phyloP scores from a whole-genome alignment of 768 basidiomycete species.

The Lactarius quietus region DNA sequence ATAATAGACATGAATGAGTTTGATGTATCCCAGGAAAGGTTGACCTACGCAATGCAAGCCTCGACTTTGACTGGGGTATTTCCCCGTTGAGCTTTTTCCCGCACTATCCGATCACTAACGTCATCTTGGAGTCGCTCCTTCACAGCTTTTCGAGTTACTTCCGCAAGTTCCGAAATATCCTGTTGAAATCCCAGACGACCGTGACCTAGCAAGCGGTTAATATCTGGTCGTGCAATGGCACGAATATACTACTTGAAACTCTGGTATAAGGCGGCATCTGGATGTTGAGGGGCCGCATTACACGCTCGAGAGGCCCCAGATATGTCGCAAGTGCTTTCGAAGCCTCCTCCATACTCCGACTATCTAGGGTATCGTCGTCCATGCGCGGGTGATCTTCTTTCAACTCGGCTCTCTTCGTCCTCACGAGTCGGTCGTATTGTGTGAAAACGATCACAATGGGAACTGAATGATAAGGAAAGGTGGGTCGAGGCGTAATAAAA shows the following conservation, averaged over 20 bases:
- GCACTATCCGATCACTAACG: neutral
- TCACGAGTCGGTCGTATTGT: no score
- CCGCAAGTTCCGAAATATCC: neutral
- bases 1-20: neutral
- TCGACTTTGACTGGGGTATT: neutral
- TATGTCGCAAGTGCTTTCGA: neutral
- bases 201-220: neutral
- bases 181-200: neutral
- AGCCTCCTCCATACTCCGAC: neutral
- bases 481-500: neutral
- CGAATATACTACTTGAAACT: neutral
- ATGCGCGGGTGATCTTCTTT: neutral
- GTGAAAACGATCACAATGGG: neutral
- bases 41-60: neutral
- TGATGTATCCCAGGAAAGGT: no score
- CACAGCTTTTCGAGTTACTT: neutral
- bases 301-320: neutral
- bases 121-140: neutral
- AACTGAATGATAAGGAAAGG: neutral
- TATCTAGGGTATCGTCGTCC: neutral
- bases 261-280: neutral
- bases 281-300: neutral
- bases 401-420: neutral
- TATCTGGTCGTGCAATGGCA: neutral
- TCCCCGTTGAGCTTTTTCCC: neutral